phyloP scores from a whole-genome alignment of 345 rosid genomes.

The Anastatica hierochuntica region DNA sequence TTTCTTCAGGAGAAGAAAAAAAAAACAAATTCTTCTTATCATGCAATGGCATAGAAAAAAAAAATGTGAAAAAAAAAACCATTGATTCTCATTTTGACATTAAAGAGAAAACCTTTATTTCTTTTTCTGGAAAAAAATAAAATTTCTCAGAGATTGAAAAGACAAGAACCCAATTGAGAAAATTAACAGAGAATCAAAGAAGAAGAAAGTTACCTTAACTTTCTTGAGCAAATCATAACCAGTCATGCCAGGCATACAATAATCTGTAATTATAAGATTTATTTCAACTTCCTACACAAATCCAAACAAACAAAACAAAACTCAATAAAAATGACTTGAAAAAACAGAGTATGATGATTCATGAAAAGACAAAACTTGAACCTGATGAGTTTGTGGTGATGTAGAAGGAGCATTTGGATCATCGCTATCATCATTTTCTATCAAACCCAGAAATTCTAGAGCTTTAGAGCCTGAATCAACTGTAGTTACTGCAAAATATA shows the following conservation, averaged over 20 bases:
- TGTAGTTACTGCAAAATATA: constrained; percentile 48
- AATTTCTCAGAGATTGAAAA: constrained; percentile 14
- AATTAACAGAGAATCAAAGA: background rate
- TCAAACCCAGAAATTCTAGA: constrained; percentile 67
- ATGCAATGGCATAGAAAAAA: background rate
- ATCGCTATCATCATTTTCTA: constrained; percentile 21
- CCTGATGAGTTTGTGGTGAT: constrained; percentile 27
- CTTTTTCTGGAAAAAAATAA: constrained; percentile 21
- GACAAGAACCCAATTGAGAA: constrained; percentile 13
- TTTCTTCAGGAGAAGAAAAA: constrained; percentile 12
- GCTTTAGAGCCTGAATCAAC: constrained; percentile 93
- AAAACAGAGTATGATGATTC: too few relatives aligned
- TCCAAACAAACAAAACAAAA: background rate
- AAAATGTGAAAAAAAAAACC: background rate
- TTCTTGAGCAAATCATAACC: constrained; percentile 87
- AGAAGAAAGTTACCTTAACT: constrained; percentile 45
- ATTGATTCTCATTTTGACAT: constrained; percentile 1
- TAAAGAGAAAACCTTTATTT: constrained; percentile 5
- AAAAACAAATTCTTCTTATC: background rate
- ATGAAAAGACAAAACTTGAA: background rate
- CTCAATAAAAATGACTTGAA: background rate
- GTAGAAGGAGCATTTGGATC: constrained; percentile 29
- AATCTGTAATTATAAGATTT: constrained; percentile 82
- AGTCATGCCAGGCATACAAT: constrained; percentile 97
- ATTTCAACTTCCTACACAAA: constrained; percentile 38